Base-by-base conservation (phyloP, 805 yeast species). In the Saturnispora sanitii region DNA sequence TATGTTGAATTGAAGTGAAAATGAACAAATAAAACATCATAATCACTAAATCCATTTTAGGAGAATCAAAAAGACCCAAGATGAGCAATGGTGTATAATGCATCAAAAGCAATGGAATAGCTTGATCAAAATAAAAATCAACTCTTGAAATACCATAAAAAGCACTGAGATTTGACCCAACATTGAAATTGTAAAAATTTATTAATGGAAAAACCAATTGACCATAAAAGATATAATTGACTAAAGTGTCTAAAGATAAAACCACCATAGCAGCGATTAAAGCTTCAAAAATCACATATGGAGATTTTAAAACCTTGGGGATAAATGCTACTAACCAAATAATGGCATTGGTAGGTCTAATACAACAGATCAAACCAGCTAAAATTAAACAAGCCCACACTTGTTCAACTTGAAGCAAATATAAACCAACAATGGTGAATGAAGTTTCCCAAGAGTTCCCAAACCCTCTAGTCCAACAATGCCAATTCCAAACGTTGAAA, bases 131-230 rank as follows among this genome's bases (percentile, higher is more conserved):
- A 58, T 92, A 92, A 62, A 88, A 92, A 55, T 82, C 83, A 77
- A 86, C 71, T 16, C 94, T 82, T 16, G 92, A 77, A 0, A 68
- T 64, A 0, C 99, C 99, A 59, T 92, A 92, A 52, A 88, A 87
- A 4, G 74, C 66, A 3, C 95, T 80, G 16, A 85, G 64, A 17
- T 83, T 77, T 33, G 76, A 75, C 12, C 80, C 57, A n/a, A 82
- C 71, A 54, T 88, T 88, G 65, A 88, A 88, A 52, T 79, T 75
- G 40, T 84, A 48, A 52, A 88, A 88, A 48, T 78, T 76, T 55
- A 70, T 61, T 1, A 79, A 48, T 2, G 96, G 95, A 33, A 82
- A 65, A 0, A 73, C 70, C 44, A 68, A 49, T 21, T 60, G 46
- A 0, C 71, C 69, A 55, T 84, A 87, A 55, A 78, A 85, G 43